Base-by-base conservation (phyloP, 2,329 filamentous ascomycete species). In the Colletotrichum lentis region DNA sequence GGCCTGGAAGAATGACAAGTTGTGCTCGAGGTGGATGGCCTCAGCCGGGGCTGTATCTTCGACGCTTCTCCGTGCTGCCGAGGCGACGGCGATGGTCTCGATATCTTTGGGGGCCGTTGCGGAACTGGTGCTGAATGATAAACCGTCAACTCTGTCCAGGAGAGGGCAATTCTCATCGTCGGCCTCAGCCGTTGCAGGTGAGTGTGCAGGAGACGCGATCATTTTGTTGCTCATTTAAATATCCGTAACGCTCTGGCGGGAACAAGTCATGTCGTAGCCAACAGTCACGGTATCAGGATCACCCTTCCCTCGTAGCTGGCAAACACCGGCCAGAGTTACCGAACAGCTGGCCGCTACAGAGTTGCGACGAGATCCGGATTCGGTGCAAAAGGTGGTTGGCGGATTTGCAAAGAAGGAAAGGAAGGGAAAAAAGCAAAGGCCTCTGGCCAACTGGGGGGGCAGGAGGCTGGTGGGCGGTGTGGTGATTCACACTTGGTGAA, bases 21-120 rank as follows among this genome's bases (percentile, higher is more conserved):
- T 73, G 70, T 80, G 80, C 70, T 83, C 82, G 5, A 77, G 73
- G 69, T 76, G 75, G 62, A 81, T 77, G 35, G 79, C 80, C 60
- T 80, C 77, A 31, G 73, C 72, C 53, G 79, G 71, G 39, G 74
- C 73, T 37, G 70, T 67, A 41, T 73, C 69, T 22, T 56, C 50
- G 16, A 31, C 39, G n/a, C 22, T 39, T 16, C 63, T 44, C 41
- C 67, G 67, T 27, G 44, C 18, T 37, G 52, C 50, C 43, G 27
- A 46, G n/a, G 44, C 37, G 11, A 58, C 41, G 24, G 37, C 50
- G 27, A 53, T 20, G 14, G 46, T 61, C 50, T 56, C 57, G 8
- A 54, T 22, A 35, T 67, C 64, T 39, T 57, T 62, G 52, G 57
- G 58, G 35, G 44, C 20, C 63, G 63, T 67, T 39, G 39, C 54